Evolutionary conservation across 257 asterid genomes (phyloP).

Genomic region (Petunia secreta): DNA sequence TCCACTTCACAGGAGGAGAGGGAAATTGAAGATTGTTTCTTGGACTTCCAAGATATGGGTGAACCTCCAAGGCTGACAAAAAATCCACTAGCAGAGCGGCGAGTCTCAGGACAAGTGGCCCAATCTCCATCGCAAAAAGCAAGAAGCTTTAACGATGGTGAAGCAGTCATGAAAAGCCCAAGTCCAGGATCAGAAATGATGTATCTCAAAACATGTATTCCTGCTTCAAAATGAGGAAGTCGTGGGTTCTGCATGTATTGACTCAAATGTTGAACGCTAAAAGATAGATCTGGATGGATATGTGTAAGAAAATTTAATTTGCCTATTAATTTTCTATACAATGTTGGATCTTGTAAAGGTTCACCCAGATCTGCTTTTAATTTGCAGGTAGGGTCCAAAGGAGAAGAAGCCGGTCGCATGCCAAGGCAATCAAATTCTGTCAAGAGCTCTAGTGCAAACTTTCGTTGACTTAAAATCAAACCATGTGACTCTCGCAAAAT

Average conservation of each 20-base stretch:
- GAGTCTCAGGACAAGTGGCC: too few species aligned
- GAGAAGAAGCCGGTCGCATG: not conserved
- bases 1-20: too few species aligned
- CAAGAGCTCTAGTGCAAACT: too few species aligned
- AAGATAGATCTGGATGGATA: not conserved
- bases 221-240: not conserved
- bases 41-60: too few species aligned
- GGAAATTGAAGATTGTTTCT: too few species aligned
- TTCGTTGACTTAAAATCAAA: not conserved
- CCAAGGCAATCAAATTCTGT: not conserved
- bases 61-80: too few species aligned
- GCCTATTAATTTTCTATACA: not conserved
- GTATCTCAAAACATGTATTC: not conserved
- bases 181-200: not conserved
- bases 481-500: not conserved
- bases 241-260: not conserved
- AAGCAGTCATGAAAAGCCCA: not conserved
- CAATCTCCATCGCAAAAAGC: not conserved
- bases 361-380: not conserved
- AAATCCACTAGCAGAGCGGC: too few species aligned
- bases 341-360: not conserved
- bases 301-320: not conserved
- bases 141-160: not conserved
- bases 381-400: not conserved
- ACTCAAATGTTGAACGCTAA: not conserved